These are phyloP conservation scores for Aquanectria penicillioides DNA, from an alignment of 2,329 filamentous ascomycete species.

Conservation along the genomic window DNA sequence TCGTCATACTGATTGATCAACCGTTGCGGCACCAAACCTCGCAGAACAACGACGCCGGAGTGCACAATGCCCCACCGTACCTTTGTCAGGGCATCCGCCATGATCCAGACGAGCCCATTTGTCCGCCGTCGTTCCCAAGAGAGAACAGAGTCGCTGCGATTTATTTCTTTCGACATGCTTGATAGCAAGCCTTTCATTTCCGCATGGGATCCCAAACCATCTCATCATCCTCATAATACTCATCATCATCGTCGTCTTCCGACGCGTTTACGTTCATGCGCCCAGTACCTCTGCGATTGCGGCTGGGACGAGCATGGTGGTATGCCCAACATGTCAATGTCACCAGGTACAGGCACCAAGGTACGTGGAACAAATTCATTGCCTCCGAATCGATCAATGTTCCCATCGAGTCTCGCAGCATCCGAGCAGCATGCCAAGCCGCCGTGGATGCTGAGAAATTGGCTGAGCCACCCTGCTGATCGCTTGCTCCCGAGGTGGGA, in stretches of 20 bases:
- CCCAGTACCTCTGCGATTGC: not conserved
- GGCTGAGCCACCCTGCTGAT: not conserved
- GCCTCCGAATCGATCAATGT: slow-evolving; percentile 61
- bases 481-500: not conserved
- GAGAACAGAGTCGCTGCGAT: slow-evolving; percentile 38
- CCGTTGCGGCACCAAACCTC: slow-evolving; percentile 45
- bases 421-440: slow-evolving; percentile 62
- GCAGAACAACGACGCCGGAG: slow-evolving; percentile 67
- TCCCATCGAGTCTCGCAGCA: slow-evolving; percentile 61
- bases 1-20: slow-evolving; percentile 42
- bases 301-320: slow-evolving; percentile 52
- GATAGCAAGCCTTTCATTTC: slow-evolving; percentile 59
- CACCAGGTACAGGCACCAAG: slow-evolving; percentile 70
- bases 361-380: slow-evolving; percentile 67
- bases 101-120: slow-evolving; percentile 62
- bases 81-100: slow-evolving; percentile 64
- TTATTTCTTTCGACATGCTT: slow-evolving; percentile 47
- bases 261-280: not conserved
- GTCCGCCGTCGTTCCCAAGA: slow-evolving; percentile 59
- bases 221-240: slow-evolving; percentile 53
- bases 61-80: slow-evolving; percentile 71
- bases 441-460: slow-evolving; percentile 51
- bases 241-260: slow-evolving; percentile 16
- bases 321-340: slow-evolving; percentile 68
- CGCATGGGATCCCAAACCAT: slow-evolving; percentile 60